Evolutionary conservation across 2,329 filamentous ascomycete genomes (phyloP), one percentile per base, ranked within the genome.

Genomic region (Monilinia aucupariae): DNA sequence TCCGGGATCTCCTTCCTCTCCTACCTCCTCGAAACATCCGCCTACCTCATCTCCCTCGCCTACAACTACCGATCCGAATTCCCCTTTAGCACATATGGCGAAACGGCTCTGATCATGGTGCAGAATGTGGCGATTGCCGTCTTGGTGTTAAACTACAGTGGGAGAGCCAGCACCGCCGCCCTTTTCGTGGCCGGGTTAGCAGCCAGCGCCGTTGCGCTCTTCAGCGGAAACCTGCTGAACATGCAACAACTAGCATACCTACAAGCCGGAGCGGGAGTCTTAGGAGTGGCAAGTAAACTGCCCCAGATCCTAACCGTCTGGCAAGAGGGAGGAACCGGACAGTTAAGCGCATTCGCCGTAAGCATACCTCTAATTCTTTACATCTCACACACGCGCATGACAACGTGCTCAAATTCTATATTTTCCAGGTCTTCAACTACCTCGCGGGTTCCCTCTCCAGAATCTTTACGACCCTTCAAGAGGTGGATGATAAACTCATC

Each of bases 401-500:
- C n/a, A 43, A 20, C 10, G 25, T 60, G 17, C 60, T 62, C 34
- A 62, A n/a, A 5, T 10, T 22, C 1, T n/a, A n/a, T n/a, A 13
- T 13, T 12, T 53, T 51, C 32, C 47, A 97, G 92, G 92, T 99
- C 70, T 96, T 99, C 84, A 97, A 97, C 81, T 99, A 96, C 78
- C 90, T 99, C 72, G 82, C 87, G 70, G 94, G 96, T 47, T 96
- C 92, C 50, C 85, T 97, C 64, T 90, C 91, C 32, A 90, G 94
- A 74, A 96, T 99, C 79, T 99, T 97, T 78, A 99, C 94, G 39
- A 99, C 96, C 10, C 80, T 99, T 64, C 92, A 97, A 74, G 94
- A 99, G 80, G 94, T 99, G 65, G 90, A 96, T 75, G 94, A 99
- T 77, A 92, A 92, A 78, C 82, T 97, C 64, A 97, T 99, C 71